Conservation (phyloP, 768 basidiomycete species). For the Kwoniella shandongensis region DNA sequence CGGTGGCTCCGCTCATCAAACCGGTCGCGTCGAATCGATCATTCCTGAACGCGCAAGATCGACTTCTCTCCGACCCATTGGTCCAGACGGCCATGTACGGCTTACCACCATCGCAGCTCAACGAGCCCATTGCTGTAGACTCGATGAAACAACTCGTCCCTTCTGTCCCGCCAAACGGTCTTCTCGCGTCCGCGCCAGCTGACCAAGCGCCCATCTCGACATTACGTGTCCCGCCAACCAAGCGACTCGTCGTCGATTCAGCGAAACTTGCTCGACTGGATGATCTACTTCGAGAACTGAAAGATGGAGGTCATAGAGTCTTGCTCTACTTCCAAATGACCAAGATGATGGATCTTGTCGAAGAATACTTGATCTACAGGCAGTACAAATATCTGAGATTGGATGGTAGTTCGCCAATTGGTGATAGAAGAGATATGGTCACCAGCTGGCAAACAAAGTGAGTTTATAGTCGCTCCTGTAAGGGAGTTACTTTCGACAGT, state of each 20-base stretch:
- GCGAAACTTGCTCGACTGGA: slow-evolving; percentile 93
- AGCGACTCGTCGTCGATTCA: slow-evolving; percentile 91
- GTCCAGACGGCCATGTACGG: slow-evolving; percentile 81
- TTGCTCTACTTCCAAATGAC: slow-evolving; percentile 99
- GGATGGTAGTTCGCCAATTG: slow-evolving; percentile 90
- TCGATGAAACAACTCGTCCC: slow-evolving; percentile 61
- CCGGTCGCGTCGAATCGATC: slow-evolving; percentile 72
- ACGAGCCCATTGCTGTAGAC: slow-evolving; percentile 61
- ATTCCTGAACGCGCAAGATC: slow-evolving; percentile 70
- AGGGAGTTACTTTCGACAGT: neutral
- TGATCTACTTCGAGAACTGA: slow-evolving; percentile 82
- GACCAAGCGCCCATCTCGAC: slow-evolving; percentile 75
- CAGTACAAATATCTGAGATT: slow-evolving; percentile 92
- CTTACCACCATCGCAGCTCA: slow-evolving; percentile 65
- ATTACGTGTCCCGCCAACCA: slow-evolving; percentile 92
- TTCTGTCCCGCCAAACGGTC: slow-evolving; percentile 65
- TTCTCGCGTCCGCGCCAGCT: slow-evolving; percentile 65
- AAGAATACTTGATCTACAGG: slow-evolving; percentile 94
- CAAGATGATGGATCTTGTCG: slow-evolving; percentile 98
- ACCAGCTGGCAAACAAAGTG: slow-evolving; percentile 98
- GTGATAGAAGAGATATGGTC: slow-evolving; percentile 97
- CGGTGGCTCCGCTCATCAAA: slow-evolving; percentile 77
- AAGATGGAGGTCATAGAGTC: slow-evolving; percentile 87
- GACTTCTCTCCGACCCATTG: slow-evolving; percentile 65
- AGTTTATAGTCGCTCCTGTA: slow-evolving; percentile 46